phyloP scores from a whole-genome alignment of 1,284 basidiomycete species.

The Golubevia sp. region DNA sequence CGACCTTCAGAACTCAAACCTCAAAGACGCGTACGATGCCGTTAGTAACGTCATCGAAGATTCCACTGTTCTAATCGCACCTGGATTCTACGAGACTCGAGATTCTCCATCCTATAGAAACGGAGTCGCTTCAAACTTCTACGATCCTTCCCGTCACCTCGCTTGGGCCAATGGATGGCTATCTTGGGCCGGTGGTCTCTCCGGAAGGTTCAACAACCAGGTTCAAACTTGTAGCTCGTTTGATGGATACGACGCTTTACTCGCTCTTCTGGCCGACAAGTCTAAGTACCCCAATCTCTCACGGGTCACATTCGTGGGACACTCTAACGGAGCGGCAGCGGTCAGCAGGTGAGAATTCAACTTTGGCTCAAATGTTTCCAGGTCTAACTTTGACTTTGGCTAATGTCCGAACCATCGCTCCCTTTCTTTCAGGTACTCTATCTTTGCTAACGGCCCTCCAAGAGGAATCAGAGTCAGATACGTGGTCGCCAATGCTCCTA shows the following conservation, averaged over 20 bases:
- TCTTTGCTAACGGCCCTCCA: background rate
- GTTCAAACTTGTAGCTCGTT: background rate
- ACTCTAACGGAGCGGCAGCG: background rate
- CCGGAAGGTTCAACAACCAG: background rate
- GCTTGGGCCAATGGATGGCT: background rate
- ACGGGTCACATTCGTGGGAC: background rate
- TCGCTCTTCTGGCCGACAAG: background rate
- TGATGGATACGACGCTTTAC: background rate
- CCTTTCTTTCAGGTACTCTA: background rate
- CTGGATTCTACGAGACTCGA: background rate
- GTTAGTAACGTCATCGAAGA: background rate
- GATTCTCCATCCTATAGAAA: background rate
- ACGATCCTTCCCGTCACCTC: background rate
- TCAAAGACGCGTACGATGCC: background rate
- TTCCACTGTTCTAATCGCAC: background rate
- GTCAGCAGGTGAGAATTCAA: too few species aligned
- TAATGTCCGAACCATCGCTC: too few species aligned
- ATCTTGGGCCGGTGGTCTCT: background rate
- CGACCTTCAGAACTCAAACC: background rate
- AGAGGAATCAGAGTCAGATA: background rate
- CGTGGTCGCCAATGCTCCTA: background rate
- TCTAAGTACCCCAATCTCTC: background rate
- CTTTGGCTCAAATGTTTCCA: too few species aligned
- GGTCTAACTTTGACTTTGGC: too few species aligned
- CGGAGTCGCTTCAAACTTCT: background rate